Base-by-base conservation (phyloP, 2,329 filamentous ascomycete species). In the Nemania sp. region DNA sequence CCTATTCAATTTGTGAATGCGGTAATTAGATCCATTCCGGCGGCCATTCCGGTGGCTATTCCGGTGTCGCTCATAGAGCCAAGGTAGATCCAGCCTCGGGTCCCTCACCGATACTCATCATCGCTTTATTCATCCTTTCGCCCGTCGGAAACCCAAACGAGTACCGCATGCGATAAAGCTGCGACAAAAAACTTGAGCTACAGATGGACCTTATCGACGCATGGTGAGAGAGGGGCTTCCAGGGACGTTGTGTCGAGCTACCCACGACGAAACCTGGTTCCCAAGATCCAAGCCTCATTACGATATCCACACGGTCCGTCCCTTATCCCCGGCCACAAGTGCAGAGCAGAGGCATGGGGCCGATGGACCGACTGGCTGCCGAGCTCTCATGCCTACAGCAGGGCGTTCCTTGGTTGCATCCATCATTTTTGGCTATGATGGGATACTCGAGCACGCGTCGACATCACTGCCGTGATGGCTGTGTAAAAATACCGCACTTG, bases 401-500 rank as follows among this genome's bases (percentile, higher is more conserved):
- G 13, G 29, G 29, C 46, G 13, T 32, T 48, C n/a, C 46, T 34
- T 13, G 13, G 46, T 34, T 48, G 15, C 46, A 48, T 48, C 17
- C 46, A 18, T 48, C 46, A 4, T 48, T 13, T 25, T 34, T 48
- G 12, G 29, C 46, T 18, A 25, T 34, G 46, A 18, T 48, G 18
- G 46, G 25, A 32, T 34, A 18, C 29, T 25, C 13, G 43, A 29
- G 17, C 20, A 13, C 46, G 46, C 29, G 46, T 48, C 46, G 15
- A 34, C 7, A 48, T 32, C 29, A 13, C 10, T 34, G n/a, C 21
- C 29, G 11, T 18, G 9, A 25, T 48, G 46, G 46, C 46, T 48
- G 46, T 48, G 46, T 21, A 48, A 48, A 48, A 48, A 48, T 48
- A 48, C 46, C 46, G 46, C 46, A 48, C 29, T 34, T 43, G 10